Evolutionary conservation across 2,329 filamentous ascomycete species (phyloP), one percentile per base, ranked within the genome.

Genomic region (Aspergillus sp.): DNA sequence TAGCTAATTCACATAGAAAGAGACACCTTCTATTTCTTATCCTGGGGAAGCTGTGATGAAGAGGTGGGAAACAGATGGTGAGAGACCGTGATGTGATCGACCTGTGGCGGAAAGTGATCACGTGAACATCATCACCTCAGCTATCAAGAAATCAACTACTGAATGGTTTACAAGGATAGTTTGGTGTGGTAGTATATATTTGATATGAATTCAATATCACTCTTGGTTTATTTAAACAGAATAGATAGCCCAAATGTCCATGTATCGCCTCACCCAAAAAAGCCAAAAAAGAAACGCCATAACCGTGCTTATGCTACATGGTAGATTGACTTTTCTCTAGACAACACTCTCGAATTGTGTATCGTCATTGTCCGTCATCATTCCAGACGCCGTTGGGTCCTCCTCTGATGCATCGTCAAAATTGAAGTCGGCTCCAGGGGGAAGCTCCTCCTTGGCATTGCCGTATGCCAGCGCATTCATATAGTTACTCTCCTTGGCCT

Each of bases 261-360:
- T 44, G 42, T 47, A 33, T 36, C 39, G 48, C 40, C 34, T 41
- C 39, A 39, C 48, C 40, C 42, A 39, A 40, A 19, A 19, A 19
- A 44, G 45, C 38, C 47, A 45, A 31, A 37, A 45, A 43, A 45
- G 27, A 43, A 49, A 58, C 52, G 52, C 52, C 56, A 48, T 47
- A 45, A 45, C 52, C 46, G 19, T 55, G 52, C 46, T 42, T 56
- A 60, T 59, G 52, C 57, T 56, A 58, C 50, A 55, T 47, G 44
- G n/a, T 45, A 19, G 19, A 19, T 19, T 42, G 8, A 19, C 37
- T 28, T 44, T 43, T 47, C 33, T 43, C 50, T 54, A 65, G 41
- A 77, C 56, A n/a, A 90, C 85, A 65, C 90, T 87, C 65, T 91
- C 87, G 78, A 93, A 90, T 65, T 89, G 82, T 45, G 85, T 73